Evolutionary conservation across 345 rosid genomes (phyloP).

Genomic region (Sonneratia alba): DNA sequence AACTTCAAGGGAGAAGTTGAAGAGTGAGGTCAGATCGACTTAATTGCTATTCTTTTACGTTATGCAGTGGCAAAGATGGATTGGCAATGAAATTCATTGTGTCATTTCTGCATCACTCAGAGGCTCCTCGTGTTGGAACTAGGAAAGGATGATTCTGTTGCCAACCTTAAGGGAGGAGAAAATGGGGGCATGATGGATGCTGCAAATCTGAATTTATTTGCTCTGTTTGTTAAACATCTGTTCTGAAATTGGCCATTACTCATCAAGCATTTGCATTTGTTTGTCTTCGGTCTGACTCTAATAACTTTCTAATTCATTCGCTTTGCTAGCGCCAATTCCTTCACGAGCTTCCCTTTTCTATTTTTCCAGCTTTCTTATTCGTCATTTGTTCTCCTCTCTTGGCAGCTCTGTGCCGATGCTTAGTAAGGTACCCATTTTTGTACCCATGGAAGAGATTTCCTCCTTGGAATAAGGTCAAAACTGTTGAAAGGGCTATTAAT

Average conservation of each 20-base stretch:
- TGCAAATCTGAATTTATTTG: not conserved
- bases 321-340: not conserved
- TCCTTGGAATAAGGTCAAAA: slow-evolving; percentile 59
- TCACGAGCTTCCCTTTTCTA: not conserved
- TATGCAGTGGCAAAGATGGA: too few relatives aligned
- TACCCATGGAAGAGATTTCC: slow-evolving; percentile 61
- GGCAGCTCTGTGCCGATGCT: slow-evolving; percentile 39
- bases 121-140: too few relatives aligned
- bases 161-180: too few relatives aligned
- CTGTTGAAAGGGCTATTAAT: slow-evolving; percentile 41
- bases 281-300: not conserved
- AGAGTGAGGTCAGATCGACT: too few relatives aligned
- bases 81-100: too few relatives aligned
- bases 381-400: not conserved
- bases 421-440: slow-evolving; percentile 44
- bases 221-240: not conserved
- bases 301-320: not conserved
- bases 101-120: too few relatives aligned
- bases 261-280: not conserved
- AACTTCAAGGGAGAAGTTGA: too few relatives aligned
- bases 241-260: not conserved
- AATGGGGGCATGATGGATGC: too few relatives aligned
- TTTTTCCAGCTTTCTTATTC: not conserved
- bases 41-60: too few relatives aligned
- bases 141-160: too few relatives aligned